A percentile compares a stretch with the other conserved stretches of the same genome.
Evolutionary conservation across 257 asterid species (phyloP).

Genomic region (Nicotiana otophora): DNA sequence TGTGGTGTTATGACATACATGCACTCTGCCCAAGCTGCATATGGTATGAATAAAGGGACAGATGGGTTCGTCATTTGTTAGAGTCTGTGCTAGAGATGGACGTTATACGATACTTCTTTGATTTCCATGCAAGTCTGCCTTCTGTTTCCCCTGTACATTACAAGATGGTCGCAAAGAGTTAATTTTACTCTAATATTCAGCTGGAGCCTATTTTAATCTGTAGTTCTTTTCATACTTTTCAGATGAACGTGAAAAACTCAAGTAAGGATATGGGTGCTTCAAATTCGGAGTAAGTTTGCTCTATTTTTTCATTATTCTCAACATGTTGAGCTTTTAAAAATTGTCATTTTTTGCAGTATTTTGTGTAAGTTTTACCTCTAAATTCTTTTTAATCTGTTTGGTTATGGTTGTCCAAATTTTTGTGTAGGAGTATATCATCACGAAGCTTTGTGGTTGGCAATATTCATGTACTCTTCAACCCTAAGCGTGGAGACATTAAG

Average conservation of each 20-base stretch:
- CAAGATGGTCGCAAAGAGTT: background rate
- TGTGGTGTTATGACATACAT: background rate
- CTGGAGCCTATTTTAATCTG: background rate
- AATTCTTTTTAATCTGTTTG: background rate
- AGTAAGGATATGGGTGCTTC: constrained; percentile 21
- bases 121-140: background rate
- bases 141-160: background rate
- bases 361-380: constrained; percentile 2
- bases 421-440: constrained; percentile 31
- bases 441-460: constrained; percentile 64
- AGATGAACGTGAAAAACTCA: constrained; percentile 48
- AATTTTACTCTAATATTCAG: background rate
- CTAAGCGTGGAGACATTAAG: constrained; percentile 87
- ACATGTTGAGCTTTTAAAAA: background rate
- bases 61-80: background rate
- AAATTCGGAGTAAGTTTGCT: constrained; percentile 28
- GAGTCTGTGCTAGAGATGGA: background rate
- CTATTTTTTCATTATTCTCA: background rate
- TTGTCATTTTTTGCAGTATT: background rate
- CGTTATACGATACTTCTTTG: background rate
- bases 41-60: background rate
- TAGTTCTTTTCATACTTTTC: constrained; percentile 9
- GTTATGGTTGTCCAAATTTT: background rate
- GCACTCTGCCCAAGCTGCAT: background rate
- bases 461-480: constrained; percentile 80